Conservation (phyloP, 1,284 basidiomycete genomes). For the Melampsora americana region DNA sequence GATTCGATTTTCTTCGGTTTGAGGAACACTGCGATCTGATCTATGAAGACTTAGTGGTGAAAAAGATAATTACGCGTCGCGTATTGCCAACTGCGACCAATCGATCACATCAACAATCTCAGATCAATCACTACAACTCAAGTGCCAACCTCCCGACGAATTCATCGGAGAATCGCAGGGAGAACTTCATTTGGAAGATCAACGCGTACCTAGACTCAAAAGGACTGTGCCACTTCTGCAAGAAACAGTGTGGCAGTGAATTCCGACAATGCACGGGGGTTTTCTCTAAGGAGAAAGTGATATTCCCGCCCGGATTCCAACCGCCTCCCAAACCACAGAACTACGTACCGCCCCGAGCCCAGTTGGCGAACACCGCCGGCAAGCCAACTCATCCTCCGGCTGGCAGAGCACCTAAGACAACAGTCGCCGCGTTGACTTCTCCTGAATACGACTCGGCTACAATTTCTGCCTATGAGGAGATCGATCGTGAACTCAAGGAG, state of each 20-base stretch:
- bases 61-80: background rate
- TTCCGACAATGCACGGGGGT: background rate
- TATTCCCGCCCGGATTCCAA: background rate
- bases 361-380: background rate
- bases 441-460: too few species aligned
- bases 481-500: background rate
- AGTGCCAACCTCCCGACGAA: background rate
- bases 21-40: background rate
- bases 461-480: background rate
- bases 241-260: background rate
- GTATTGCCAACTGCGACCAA: too few species aligned
- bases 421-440: background rate
- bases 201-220: constrained; percentile 7
- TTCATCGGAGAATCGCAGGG: background rate
- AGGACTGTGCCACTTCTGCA: constrained; percentile 12
- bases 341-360: background rate
- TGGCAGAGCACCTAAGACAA: background rate
- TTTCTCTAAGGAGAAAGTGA: background rate
- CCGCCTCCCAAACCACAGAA: background rate
- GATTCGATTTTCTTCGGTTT: background rate
- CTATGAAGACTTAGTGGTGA: background rate
- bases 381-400: background rate
- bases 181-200: constrained; percentile 2
- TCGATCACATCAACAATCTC: too few species aligned
- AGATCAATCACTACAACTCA: background rate